Conservation (phyloP, 2,329 filamentous ascomycete genomes). For the Aaosphaeria arxii region DNA sequence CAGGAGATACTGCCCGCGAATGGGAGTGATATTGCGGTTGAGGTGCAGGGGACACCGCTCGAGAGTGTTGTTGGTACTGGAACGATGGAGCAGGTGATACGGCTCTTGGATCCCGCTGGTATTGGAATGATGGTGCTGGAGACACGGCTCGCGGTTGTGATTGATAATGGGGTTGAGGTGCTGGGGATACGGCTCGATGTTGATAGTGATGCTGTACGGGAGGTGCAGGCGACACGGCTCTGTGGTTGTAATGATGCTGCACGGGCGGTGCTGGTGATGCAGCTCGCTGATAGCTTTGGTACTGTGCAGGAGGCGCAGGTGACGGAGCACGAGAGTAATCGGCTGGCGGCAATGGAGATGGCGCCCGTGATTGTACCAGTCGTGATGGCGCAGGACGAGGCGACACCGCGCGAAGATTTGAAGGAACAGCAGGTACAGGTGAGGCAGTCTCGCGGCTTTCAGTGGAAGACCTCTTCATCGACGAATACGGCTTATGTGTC, state of each 20-base stretch:
- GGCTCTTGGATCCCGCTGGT: conserved; percentile 17
- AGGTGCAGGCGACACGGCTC: conserved; percentile 29
- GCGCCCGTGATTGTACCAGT: conserved; percentile 15
- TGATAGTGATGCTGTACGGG: conserved; percentile 13
- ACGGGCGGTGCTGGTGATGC: conserved; percentile 22
- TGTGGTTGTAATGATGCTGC: conserved; percentile 21
- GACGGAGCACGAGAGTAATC: conserved; percentile 28
- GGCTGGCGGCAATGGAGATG: conserved; percentile 37
- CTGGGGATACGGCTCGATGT: conserved; percentile 29
- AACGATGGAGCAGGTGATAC: conserved; percentile 27
- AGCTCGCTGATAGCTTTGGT: conserved; percentile 19
- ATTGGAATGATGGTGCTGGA: conserved; percentile 34
- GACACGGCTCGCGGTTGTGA: conserved; percentile 40
- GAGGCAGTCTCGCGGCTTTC: conserved; percentile 32
- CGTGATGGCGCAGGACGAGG: conserved; percentile 28
- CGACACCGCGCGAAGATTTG: conserved; percentile 38
- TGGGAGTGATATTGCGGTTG: conserved; percentile 22
- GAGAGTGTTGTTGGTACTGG: conserved; percentile 23
- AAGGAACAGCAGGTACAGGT: conserved; percentile 21
- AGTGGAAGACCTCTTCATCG: conserved; percentile 48
- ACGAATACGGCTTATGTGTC: conserved; percentile 46
- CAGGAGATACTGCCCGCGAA: conserved; percentile 26
- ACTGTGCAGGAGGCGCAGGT: conserved; percentile 12
- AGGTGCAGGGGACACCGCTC: conserved; percentile 39
- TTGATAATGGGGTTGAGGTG: conserved; percentile 33